Evolutionary conservation across 352 stramenopile genomes (phyloP).

Genomic region (Pythium rhizo-oryzae): DNA sequence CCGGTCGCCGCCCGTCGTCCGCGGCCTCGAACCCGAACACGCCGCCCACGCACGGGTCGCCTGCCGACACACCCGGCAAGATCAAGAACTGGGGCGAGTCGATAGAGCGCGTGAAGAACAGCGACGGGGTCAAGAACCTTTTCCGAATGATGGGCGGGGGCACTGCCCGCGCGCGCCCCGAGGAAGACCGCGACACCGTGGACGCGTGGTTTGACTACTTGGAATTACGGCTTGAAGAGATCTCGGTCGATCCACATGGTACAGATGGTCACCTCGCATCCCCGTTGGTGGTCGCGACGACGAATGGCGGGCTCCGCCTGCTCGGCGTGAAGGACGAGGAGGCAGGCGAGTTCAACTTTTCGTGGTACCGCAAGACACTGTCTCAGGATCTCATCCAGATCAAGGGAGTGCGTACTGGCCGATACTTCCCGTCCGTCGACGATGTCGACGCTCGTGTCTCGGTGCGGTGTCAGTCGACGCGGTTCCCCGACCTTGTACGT

Average conservation of each 20-base stretch:
- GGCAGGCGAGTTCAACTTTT: slow-evolving; percentile 53
- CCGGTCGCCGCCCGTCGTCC: slow-evolving; percentile 9
- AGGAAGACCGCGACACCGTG: slow-evolving; percentile 67
- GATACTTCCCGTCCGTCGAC: slow-evolving; percentile 74
- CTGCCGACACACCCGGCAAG: slow-evolving; percentile 35
- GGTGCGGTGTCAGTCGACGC: slow-evolving; percentile 60
- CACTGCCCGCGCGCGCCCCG: slow-evolving; percentile 37
- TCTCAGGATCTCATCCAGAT: slow-evolving; percentile 67
- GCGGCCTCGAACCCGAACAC: slow-evolving; percentile 8
- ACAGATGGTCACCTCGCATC: slow-evolving; percentile 38
- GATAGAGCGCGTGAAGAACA: slow-evolving; percentile 67
- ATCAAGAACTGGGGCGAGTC: slow-evolving; percentile 42
- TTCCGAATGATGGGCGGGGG: slow-evolving; percentile 66
- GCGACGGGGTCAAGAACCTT: slow-evolving; percentile 75
- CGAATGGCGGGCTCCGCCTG: slow-evolving; percentile 41
- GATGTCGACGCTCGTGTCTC: slow-evolving; percentile 64
- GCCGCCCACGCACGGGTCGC: slow-evolving; percentile 20
- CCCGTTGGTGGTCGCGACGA: slow-evolving; percentile 51
- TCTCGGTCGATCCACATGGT: slow-evolving; percentile 17
- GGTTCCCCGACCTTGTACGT: slow-evolving; percentile 57
- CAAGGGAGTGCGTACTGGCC: slow-evolving; percentile 51
- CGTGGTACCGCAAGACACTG: slow-evolving; percentile 70
- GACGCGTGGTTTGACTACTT: slow-evolving; percentile 64
- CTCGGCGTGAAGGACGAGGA: slow-evolving; percentile 67
- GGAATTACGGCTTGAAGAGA: slow-evolving; percentile 50